These are phyloP conservation scores for Oligophagozyma castellii DNA, from an alignment of 1,139 yeast species.

Conservation along the genomic window DNA sequence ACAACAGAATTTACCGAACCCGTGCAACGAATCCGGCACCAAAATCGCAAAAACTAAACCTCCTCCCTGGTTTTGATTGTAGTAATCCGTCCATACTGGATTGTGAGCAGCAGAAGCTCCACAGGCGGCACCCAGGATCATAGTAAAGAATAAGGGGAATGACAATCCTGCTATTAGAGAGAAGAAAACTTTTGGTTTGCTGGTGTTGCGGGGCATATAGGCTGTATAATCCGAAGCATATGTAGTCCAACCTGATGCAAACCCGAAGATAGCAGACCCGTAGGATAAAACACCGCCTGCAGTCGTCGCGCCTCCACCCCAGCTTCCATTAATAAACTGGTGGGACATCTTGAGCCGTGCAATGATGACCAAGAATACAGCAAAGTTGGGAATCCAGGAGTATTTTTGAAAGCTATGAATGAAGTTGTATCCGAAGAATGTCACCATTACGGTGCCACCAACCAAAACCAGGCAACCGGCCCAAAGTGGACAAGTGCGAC, in stretches of 20 bases:
- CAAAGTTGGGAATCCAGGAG: slow-evolving; percentile 75
- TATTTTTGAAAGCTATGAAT: slow-evolving; percentile 75
- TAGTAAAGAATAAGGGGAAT: slow-evolving; percentile 54
- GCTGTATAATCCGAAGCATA: slow-evolving; percentile 87
- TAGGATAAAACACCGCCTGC: slow-evolving; percentile 72
- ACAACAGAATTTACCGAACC: slow-evolving; percentile 80
- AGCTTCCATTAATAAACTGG: slow-evolving; percentile 35
- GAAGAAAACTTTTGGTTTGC: slow-evolving; percentile 43
- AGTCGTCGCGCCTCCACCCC: slow-evolving; percentile 34
- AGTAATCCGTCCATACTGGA: slow-evolving; percentile 32
- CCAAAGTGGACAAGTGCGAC: slow-evolving; percentile 65
- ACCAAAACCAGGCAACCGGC: slow-evolving; percentile 73
- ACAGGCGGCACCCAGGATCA: slow-evolving; percentile 79
- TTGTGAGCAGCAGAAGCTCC: slow-evolving; percentile 42
- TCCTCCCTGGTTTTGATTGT: slow-evolving; percentile 42
- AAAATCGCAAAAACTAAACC: slow-evolving; percentile 68
- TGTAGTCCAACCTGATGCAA: slow-evolving; percentile 91
- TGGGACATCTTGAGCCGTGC: slow-evolving; percentile 57
- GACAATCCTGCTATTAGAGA: slow-evolving; percentile 50
- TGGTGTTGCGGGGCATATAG: slow-evolving; percentile 56
- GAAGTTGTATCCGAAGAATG: slow-evolving; percentile 73
- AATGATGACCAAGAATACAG: slow-evolving; percentile 60
- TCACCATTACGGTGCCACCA: slow-evolving; percentile 51
- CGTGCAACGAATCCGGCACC: slow-evolving; percentile 68
- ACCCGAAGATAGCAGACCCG: slow-evolving; percentile 77